Conservation (phyloP, 2,329 filamentous ascomycete genomes). For the Diaporthe humulicola region DNA sequence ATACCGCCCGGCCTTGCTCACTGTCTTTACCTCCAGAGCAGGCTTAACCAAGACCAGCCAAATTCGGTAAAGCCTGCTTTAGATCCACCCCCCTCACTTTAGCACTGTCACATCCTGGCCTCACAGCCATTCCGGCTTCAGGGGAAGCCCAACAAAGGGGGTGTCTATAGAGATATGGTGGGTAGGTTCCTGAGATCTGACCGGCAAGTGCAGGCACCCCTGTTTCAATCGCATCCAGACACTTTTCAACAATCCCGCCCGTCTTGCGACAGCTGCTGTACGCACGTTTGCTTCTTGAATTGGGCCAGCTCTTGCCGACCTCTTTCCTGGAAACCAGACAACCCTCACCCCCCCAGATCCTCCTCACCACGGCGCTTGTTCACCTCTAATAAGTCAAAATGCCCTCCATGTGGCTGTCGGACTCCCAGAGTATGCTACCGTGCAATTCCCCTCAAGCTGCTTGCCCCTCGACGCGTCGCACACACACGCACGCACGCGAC, state of each 20-base stretch:
- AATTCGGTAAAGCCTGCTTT: too few species aligned
- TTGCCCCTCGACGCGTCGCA: slow-evolving; percentile 17
- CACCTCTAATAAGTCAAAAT: slow-evolving; percentile 59
- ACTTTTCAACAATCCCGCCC: slow-evolving; percentile 35
- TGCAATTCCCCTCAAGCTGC: slow-evolving; percentile 42
- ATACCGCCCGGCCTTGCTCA: too few species aligned
- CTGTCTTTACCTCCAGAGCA: too few species aligned
- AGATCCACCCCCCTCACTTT: too few species aligned
- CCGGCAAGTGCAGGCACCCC: slow-evolving; percentile 25
- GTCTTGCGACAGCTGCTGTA: not conserved
- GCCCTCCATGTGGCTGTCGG: slow-evolving; percentile 96
- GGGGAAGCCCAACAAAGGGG: too few species aligned
- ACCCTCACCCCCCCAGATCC: not conserved
- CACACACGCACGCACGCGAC: slow-evolving; percentile 8
- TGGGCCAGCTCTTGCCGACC: not conserved
- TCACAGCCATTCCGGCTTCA: too few species aligned
- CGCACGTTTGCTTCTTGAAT: too few species aligned
- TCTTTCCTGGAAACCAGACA: not conserved
- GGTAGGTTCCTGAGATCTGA: slow-evolving; percentile 29
- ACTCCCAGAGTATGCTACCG: slow-evolving; percentile 84
- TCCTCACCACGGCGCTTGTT: not conserved
- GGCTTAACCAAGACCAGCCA: too few species aligned
- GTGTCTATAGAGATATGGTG: too few species aligned
- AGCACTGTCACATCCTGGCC: too few species aligned
- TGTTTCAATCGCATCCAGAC: slow-evolving; percentile 38